These are phyloP conservation scores for Populus hybrid DNA, from an alignment of 441 rosid genomes.

Conservation along the genomic window DNA sequence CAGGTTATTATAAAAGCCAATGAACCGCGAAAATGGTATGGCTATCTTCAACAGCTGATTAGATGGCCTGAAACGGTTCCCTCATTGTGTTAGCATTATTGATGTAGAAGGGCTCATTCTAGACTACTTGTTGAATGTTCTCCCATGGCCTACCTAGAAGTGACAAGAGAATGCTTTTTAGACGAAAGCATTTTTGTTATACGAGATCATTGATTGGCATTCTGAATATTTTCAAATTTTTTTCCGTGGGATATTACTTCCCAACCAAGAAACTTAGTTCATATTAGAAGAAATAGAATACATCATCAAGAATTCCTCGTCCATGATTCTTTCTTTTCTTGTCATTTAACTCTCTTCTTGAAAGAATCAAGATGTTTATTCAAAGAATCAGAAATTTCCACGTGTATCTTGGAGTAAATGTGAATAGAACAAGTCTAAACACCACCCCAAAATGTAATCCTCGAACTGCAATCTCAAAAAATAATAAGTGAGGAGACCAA, in stretches of 20 bases:
- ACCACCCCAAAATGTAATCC: no score
- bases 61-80: slow-evolving; percentile 12
- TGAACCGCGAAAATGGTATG: not conserved
- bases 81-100: slow-evolving; percentile 10
- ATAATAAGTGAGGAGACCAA: no score
- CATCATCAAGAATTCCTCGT: not conserved
- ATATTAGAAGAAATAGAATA: not conserved
- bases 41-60: slow-evolving; percentile 2
- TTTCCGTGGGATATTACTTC: not conserved
- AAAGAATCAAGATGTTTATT: not conserved
- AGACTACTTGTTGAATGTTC: slow-evolving; percentile 3
- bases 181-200: slow-evolving; percentile 8
- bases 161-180: not conserved
- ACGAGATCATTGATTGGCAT: slow-evolving; percentile 1
- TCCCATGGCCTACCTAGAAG: not conserved
- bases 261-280: not conserved
- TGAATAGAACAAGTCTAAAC: no score
- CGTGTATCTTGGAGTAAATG: not conserved
- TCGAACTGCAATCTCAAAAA: no score
- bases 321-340: not conserved
- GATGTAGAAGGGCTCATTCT: slow-evolving; percentile 12
- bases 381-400: not conserved
- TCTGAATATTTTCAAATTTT: not conserved
- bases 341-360: not conserved
- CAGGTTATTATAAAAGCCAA: slow-evolving; percentile 57